Base-by-base conservation (phyloP, 176 grass and related monocot genomes). In the Zea luxurians region DNA sequence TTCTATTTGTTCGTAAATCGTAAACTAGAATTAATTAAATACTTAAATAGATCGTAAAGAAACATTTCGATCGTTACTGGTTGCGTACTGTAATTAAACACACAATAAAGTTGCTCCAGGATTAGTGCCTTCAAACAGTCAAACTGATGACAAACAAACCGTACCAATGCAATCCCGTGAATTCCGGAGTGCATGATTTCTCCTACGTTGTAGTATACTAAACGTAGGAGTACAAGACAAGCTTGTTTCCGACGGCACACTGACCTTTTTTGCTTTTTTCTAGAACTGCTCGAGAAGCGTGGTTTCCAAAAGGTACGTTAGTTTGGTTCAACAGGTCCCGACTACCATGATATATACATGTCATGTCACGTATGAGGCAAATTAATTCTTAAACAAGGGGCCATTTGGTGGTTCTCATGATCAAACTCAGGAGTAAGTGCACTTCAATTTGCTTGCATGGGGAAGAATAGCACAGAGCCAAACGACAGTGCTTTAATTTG, bases 291-390 rank as follows among this genome's bases (percentile, higher is more conserved):
- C 82, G 58, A 37, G 52, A 83, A 66, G 47, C 6, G 20, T 18
- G 60, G 65, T 47, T 78, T 74, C 8, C 35, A 21, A 61, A 87
- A 74, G 60, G 59, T 17, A 7, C 9, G 50, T 71, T 36, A 4
- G 18, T 69, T 77, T 73, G 41, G 60, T 78, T 50, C 74, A 82
- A 78, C 38, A n/a, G 64, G 67, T 36, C 21, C 13, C 66, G 77
- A 47, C 48, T 75, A 50, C 70, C 70, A 88, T 57, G 81, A 40
- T 40, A 40, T 27, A 27, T 27, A 27, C 27, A 27, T 27, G 27
- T 27, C 38, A 40, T 4, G 4, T 40, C 4, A 40, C 4, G 4
- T 40, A 40, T 40, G 2, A 74, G 44, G 44, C 27, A 75, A 38
- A 74, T 80, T 46, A 46, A 74, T 80, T 46, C 62, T 71, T 42